Conservation (phyloP, 192 early-diverging fungal genomes). For the Lunasporangiospora selenospora region DNA sequence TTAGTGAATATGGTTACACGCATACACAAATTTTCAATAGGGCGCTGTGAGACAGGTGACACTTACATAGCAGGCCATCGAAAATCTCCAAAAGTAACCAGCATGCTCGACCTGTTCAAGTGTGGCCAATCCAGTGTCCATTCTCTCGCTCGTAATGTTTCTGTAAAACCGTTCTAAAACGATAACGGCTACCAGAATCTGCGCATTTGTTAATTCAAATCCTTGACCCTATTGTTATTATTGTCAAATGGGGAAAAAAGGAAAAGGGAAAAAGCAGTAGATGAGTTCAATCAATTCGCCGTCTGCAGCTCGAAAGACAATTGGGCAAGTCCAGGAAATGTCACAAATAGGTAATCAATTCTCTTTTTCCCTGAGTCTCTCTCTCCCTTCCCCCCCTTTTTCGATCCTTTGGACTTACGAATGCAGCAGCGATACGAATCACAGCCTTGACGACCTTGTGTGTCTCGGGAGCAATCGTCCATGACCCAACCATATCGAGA, state of each 20-base stretch:
- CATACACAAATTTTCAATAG: too few species aligned
- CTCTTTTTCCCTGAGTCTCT: too few species aligned
- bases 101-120: conserved; percentile 49
- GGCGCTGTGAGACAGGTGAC: neutral
- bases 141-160: conserved; percentile 48
- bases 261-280: neutral
- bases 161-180: conserved; percentile 71
- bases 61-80: conserved; percentile 55
- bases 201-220: conserved; percentile 69
- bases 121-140: conserved; percentile 49
- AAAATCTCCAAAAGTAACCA: conserved; percentile 56
- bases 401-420: conserved; percentile 47
- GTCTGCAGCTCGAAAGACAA: neutral
- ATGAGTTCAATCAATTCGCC: neutral
- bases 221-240: conserved; percentile 74
- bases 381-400: too few species aligned
- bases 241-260: neutral
- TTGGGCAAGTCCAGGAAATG: too few species aligned
- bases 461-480: conserved; percentile 59
- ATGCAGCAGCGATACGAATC: conserved; percentile 53
- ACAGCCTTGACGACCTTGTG: conserved; percentile 58
- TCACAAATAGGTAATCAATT: too few species aligned
- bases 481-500: conserved; percentile 40
- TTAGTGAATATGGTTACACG: too few species aligned
- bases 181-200: conserved; percentile 67